Conservation (phyloP, 495 filamentous ascomycete genomes). For the Platismatia glauca region DNA sequence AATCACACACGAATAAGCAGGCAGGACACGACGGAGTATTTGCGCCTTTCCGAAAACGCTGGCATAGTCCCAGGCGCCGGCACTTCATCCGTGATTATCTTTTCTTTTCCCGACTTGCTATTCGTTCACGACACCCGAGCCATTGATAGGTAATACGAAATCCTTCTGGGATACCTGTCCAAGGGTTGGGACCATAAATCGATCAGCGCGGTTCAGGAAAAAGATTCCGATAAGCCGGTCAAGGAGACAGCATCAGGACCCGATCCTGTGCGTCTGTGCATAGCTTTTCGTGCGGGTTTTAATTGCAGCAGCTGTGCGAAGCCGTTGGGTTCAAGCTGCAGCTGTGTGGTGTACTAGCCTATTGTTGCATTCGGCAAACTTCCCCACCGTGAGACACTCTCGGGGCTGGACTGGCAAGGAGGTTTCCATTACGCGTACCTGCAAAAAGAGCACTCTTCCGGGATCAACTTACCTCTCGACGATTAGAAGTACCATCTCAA, state of each 20-base stretch:
- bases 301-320: background rate
- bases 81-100: background rate
- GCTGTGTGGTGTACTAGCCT: conserved; percentile 10
- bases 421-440: background rate
- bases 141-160: background rate
- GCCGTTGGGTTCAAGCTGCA: background rate
- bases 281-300: background rate
- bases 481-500: background rate
- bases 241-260: background rate
- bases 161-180: background rate
- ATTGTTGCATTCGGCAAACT: conserved; percentile 2
- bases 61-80: background rate
- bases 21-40: background rate
- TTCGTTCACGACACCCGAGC: background rate
- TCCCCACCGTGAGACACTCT: background rate
- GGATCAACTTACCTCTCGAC: background rate
- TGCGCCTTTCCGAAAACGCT: background rate
- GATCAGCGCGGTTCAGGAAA: background rate
- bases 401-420: background rate
- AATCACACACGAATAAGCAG: background rate
- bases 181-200: background rate
- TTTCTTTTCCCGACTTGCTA: background rate
- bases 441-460: background rate
- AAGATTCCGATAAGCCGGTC: background rate
- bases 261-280: conserved; percentile 1